Evolutionary conservation across 805 yeast species (phyloP).

Genomic region (Saccharomyces jurei): DNA sequence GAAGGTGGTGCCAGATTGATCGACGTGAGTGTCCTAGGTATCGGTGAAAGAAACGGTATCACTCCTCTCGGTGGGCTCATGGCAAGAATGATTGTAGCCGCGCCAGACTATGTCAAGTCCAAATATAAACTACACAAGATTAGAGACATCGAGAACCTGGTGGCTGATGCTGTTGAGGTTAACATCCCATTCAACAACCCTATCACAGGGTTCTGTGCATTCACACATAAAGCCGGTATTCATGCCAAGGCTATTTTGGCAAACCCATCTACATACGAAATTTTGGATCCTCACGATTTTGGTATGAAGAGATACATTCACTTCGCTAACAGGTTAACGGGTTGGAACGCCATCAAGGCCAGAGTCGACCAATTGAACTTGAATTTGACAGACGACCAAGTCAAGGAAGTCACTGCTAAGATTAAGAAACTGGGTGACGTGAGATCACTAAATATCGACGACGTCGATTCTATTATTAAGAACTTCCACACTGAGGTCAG

Average conservation of each 20-base stretch:
- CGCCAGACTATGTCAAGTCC: conserved; percentile 88
- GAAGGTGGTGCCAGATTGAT: conserved; percentile 95
- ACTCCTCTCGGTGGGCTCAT: conserved; percentile 95
- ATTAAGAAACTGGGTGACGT: conserved; percentile 93
- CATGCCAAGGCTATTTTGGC: conserved; percentile 98
- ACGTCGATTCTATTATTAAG: conserved; percentile 92
- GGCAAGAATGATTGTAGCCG: conserved; percentile 99
- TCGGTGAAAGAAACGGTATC: conserved; percentile 98
- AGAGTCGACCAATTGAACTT: conserved; percentile 96
- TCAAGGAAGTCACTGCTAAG: conserved; percentile 89
- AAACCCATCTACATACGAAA: conserved; percentile 97
- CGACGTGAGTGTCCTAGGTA: conserved; percentile 93
- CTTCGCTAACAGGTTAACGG: conserved; percentile 95
- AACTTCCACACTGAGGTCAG: conserved; percentile 77
- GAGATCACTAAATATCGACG: conserved; percentile 89
- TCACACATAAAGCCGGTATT: conserved; percentile 98
- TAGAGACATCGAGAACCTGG: conserved; percentile 90
- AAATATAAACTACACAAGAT: conserved; percentile 93
- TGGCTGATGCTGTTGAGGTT: conserved; percentile 95
- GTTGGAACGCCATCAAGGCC: conserved; percentile 98
- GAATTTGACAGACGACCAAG: conserved; percentile 81
- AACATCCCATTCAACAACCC: conserved; percentile 98
- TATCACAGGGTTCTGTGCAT: conserved; percentile 98
- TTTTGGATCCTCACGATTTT: conserved; percentile 87
- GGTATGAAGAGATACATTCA: conserved; percentile 95